A percentile compares a stretch with the other conserved stretches of the same genome.
Conservation (phyloP, 345 rosid genomes). For the Eucalyptus pauciflora region DNA sequence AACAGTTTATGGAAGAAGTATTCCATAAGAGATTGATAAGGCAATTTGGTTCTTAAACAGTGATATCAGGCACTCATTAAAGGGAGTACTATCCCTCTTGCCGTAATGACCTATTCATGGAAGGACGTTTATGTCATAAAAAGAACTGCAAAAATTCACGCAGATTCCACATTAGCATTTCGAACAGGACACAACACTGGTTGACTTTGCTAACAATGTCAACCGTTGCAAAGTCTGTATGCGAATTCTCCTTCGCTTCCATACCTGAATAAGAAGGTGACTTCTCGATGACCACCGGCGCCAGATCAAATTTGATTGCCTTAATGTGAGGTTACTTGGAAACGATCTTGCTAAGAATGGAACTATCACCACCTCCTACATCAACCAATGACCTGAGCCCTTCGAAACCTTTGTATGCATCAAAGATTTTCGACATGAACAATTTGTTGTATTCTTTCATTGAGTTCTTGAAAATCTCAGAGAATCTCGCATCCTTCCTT, state of each 20-base stretch:
- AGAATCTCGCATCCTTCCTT: slow-evolving; percentile 15
- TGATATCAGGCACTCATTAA: not conserved
- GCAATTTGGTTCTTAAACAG: not conserved
- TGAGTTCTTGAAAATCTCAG: slow-evolving; percentile 15
- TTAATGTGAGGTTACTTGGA: slow-evolving; percentile 28
- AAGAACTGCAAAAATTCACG: not conserved
- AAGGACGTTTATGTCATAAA: not conserved
- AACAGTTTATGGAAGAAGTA: not conserved
- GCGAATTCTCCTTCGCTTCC: not conserved
- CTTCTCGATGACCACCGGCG: slow-evolving; percentile 11
- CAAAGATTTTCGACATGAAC: slow-evolving; percentile 21
- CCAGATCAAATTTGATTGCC: slow-evolving; percentile 41
- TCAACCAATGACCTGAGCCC: slow-evolving; percentile 34
- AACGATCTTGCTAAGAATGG: slow-evolving; percentile 24
- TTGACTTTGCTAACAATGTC: not conserved
- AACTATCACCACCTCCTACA: slow-evolving; percentile 51
- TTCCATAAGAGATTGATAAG: not conserved
- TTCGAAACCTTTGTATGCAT: slow-evolving; percentile 26
- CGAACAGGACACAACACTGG: not conserved
- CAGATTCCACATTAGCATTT: not conserved
- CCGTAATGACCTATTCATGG: not conserved
- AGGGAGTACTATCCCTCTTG: not conserved
- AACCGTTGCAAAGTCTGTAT: not conserved
- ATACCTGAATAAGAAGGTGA: slow-evolving; percentile 24
- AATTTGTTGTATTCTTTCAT: slow-evolving; percentile 21